These are phyloP conservation scores for Aspergillus egyptiacus DNA, from an alignment of 495 filamentous ascomycete species.

Conservation along the genomic window DNA sequence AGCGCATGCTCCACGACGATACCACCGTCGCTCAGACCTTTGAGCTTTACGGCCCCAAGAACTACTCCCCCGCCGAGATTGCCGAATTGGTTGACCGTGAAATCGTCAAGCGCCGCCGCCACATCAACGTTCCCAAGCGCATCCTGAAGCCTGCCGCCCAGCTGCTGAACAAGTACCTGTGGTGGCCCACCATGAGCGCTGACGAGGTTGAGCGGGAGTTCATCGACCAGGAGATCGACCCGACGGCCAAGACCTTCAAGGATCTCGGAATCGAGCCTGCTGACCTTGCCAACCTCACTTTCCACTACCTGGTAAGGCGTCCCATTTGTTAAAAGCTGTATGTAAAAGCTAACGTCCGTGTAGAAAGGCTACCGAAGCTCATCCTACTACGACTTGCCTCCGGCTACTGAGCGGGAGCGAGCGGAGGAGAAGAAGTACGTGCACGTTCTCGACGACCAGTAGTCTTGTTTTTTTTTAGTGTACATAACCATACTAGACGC, in stretches of 20 bases:
- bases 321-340: neutral
- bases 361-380: conserved; percentile 81
- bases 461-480: conserved; percentile 44
- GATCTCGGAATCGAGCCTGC: conserved; percentile 84
- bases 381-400: conserved; percentile 84
- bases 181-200: conserved; percentile 80
- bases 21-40: conserved; percentile 82
- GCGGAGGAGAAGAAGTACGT: conserved; percentile 93
- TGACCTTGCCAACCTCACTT: conserved; percentile 75
- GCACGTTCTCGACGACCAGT: conserved; percentile 88
- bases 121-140: conserved; percentile 84
- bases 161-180: conserved; percentile 69
- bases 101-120: conserved; percentile 81
- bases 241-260: conserved; percentile 87
- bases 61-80: conserved; percentile 86
- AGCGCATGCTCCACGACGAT: conserved; percentile 85
- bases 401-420: conserved; percentile 89
- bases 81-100: conserved; percentile 82
- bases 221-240: conserved; percentile 89
- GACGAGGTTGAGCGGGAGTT: conserved; percentile 92
- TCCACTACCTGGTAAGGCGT: conserved; percentile 80
- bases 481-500: conserved; percentile 40
- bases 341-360: conserved; percentile 16
- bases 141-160: conserved; percentile 66
- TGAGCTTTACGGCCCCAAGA: conserved; percentile 90